phyloP scores from a whole-genome alignment of 2,329 filamentous ascomycete genomes.

The Trichoderma lentiforme region DNA sequence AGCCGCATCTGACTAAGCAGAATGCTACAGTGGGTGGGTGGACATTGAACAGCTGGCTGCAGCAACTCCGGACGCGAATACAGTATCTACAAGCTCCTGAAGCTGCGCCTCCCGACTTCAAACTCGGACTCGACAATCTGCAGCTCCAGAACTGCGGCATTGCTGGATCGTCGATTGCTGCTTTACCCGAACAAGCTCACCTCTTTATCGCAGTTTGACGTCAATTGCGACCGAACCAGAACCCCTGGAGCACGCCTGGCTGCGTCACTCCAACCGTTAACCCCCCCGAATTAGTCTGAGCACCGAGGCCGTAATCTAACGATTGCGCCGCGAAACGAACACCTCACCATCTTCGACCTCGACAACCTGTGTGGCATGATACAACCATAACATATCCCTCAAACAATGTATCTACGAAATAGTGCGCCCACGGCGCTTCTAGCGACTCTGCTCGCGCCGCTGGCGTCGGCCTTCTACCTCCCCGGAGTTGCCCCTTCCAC shows the following conservation, averaged over 20 bases:
- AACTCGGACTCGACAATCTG: background rate
- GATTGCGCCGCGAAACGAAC: background rate
- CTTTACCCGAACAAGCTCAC: background rate
- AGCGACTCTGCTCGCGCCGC: constrained; percentile 46
- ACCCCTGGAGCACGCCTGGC: constrained; percentile 15
- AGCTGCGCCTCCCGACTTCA: background rate
- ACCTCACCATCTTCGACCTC: constrained; percentile 1
- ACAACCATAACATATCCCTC: constrained; percentile 29
- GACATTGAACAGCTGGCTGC: background rate
- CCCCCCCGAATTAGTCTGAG: background rate
- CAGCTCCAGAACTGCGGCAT: background rate
- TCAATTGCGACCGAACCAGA: background rate
- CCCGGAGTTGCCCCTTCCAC: constrained; percentile 93
- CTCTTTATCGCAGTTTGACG: too few relatives aligned
- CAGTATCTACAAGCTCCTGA: background rate
- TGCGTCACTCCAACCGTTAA: constrained; percentile 3
- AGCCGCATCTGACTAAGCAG: background rate
- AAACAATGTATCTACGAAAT: constrained; percentile 44
- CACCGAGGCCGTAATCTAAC: background rate
- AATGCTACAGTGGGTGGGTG: background rate
- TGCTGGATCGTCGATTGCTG: background rate
- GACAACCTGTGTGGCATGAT: constrained; percentile 27
- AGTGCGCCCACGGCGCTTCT: constrained; percentile 50
- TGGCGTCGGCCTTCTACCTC: constrained; percentile 81
- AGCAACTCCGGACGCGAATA: background rate